Evolutionary conservation across 371 early-diverging fungal genomes (phyloP).

Genomic region (Umbelopsis sp.): DNA sequence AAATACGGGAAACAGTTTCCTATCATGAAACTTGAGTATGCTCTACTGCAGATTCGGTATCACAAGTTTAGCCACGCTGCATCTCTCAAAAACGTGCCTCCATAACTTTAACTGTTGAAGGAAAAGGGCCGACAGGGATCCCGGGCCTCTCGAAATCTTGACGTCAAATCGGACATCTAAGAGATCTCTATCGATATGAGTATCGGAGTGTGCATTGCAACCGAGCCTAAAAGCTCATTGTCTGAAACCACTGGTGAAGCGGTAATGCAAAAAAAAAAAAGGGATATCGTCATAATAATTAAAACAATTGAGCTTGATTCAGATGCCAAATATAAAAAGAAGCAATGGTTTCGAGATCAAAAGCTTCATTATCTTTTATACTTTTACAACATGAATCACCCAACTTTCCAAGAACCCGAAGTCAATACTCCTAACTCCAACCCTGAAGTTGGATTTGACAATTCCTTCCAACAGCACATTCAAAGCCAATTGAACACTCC

Average conservation of each 20-base stretch:
- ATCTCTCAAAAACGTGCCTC: no score
- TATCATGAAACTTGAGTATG: no score
- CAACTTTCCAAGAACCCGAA: constrained; percentile 4
- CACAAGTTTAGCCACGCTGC: no score
- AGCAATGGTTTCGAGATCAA: neutral
- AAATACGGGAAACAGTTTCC: no score
- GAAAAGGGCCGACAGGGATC: no score
- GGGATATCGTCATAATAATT: neutral
- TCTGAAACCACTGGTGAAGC: constrained; percentile 4
- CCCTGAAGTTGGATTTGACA: neutral
- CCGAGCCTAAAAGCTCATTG: constrained; percentile 7
- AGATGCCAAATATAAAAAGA: neutral
- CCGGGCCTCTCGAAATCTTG: no score
- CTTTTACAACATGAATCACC: neutral
- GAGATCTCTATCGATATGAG: no score
- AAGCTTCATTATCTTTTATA: neutral
- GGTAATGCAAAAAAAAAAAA: constrained; percentile 18
- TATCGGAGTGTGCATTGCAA: constrained; percentile 8
- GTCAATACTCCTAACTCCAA: neutral
- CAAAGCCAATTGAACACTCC: constrained; percentile 4
- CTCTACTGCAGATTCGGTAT: no score
- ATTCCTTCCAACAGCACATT: constrained; percentile 8
- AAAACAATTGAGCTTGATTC: neutral
- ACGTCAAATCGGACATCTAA: no score
- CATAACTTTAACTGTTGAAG: no score